A percentile compares a stretch with the other conserved stretches of the same genome.
phyloP scores from a whole-genome alignment of 768 basidiomycete species.

The Rickenella mellea region DNA sequence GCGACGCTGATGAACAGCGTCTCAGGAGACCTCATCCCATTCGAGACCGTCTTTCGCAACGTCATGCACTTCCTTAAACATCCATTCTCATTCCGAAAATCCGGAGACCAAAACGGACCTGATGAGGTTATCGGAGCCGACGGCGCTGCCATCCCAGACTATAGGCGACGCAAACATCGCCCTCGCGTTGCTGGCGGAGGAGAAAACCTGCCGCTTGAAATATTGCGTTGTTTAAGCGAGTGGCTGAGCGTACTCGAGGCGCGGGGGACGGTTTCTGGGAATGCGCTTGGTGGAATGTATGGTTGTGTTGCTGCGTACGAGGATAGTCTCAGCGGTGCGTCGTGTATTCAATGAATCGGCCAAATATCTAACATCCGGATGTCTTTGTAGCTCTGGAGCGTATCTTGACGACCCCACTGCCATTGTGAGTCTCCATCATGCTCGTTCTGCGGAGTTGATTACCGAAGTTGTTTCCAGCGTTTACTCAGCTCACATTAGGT shows the following conservation, averaged over 20 bases:
- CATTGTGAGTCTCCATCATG: constrained; percentile 37
- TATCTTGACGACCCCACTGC: constrained; percentile 55
- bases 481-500: constrained; percentile 56
- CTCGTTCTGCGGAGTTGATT: not conserved
- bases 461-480: constrained; percentile 27
- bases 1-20: constrained; percentile 10
- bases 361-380: not conserved
- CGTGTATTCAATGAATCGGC: constrained; percentile 6
- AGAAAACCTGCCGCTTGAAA: constrained; percentile 49
- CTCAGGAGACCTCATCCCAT: constrained; percentile 19
- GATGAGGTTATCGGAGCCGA: not conserved
- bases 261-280: constrained; percentile 49
- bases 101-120: not conserved
- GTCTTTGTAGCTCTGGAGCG: constrained; percentile 37
- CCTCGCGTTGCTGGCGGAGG: constrained; percentile 29
- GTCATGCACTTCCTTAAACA: constrained; percentile 5
- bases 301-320: constrained; percentile 42
- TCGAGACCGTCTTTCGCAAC: constrained; percentile 11
- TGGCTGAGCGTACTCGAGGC: constrained; percentile 53
- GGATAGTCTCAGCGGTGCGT: constrained; percentile 39
- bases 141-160: not conserved
- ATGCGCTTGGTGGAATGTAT: constrained; percentile 41
- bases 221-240: constrained; percentile 44
- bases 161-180: constrained; percentile 16
- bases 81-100: too few species aligned